phyloP scores from a whole-genome alignment of 176 grass and related monocot genomes.

The Musa acuminata region DNA sequence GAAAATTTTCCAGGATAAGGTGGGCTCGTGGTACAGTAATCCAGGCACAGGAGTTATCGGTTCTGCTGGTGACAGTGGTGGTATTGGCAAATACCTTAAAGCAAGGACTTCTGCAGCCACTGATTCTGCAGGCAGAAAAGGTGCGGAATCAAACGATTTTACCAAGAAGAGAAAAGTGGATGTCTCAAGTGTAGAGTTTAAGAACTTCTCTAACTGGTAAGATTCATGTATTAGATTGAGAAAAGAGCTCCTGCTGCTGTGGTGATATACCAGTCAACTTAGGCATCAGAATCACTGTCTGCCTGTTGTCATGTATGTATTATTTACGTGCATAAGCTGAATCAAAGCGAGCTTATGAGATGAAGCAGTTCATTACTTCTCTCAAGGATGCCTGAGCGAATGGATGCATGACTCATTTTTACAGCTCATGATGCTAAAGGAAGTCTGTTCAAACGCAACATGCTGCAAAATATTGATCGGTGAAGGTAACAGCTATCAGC shows the following conservation, averaged over 20 bases:
- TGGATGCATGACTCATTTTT: not conserved
- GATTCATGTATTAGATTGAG: not conserved
- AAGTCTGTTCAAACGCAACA: not conserved
- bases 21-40: conserved; percentile 88
- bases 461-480: not conserved
- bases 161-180: conserved; percentile 79
- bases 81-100: conserved; percentile 87
- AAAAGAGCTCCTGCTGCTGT: no score
- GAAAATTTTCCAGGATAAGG: conserved; percentile 51
- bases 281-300: not conserved
- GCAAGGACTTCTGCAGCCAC: conserved; percentile 30
- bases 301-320: not conserved
- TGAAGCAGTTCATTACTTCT: not conserved
- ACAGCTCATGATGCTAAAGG: not conserved
- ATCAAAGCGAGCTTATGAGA: not conserved
- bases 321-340: not conserved
- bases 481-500: not conserved
- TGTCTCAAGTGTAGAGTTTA: conserved; percentile 52
- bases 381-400: not conserved
- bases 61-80: conserved; percentile 45
- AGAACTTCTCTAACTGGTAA: conserved; percentile 92
- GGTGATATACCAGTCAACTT: not conserved
- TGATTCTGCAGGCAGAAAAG: conserved; percentile 33
- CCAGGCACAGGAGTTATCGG: conserved; percentile 50
- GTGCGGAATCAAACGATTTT: conserved; percentile 28